Percentiles rank a stretch among this genome's conserved stretches.
Evolutionary conservation across 306 rosid species (phyloP).

Genomic region (Medicago truncatula): MtrunA17r5.0-ANR NC_053044.1:17875501-17876000

Average conservation of each 20-base stretch:
- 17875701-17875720: constrained; percentile 85
- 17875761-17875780: constrained; percentile 57
- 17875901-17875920: neutral
- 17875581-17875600: constrained; percentile 31
- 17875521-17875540: neutral
- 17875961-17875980: constrained; percentile 3
- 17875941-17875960: constrained; percentile 3
- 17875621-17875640: constrained; percentile 84
- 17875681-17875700: constrained; percentile 88
- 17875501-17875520: neutral
- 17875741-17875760: constrained; percentile 97
- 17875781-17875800: constrained; percentile 8
- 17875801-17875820: constrained; percentile 27
- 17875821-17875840: constrained; percentile 3
- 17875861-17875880: neutral
- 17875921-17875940: neutral
- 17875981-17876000: constrained; percentile 14
- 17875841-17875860: neutral
- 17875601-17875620: constrained; percentile 56
- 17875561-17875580: neutral
- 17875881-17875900: constrained; percentile 4
- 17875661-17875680: constrained; percentile 87
- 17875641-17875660: constrained; percentile 85
- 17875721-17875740: constrained; percentile 95
- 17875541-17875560: constrained; percentile 24